Base-by-base conservation (phyloP, 495 filamentous ascomycete species). In the Daldinia caldariorum region DNA sequence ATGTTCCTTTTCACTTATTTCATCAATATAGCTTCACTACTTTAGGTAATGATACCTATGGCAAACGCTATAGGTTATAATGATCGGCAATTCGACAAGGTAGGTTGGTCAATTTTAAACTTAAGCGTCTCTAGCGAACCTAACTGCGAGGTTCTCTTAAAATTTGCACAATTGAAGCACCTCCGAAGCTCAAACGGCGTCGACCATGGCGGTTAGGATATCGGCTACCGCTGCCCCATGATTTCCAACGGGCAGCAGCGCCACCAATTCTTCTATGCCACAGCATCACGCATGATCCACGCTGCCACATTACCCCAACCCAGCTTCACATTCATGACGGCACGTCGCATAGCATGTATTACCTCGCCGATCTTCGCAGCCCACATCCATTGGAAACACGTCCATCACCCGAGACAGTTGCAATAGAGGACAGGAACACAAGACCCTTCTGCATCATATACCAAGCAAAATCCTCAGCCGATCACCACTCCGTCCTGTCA, bases 231-330 rank as follows among this genome's bases (percentile, higher is more conserved):
- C 35, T 41, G 7, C 34, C 49, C 69, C 49, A 60, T 49, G 35
- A 64, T 54, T 43, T 56, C 60, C 56, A 32, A 53, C 13, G 22
- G 49, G 32, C 53, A 56, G 53, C 50, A 57, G 38, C 61, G 61
- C 70, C 65, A 66, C 70, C 61, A 65, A 69, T 66, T 69, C 65
- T 66, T 66, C 60, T 63, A 60, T 72, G 69, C 63, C 69, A 72
- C 63, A 72, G 64, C 69, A 72, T 63, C 69, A 63, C 63, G 63
- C 69, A 72, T 72, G 69, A 71, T 66, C 58, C 58, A 66, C 55
- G 63, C 59, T 71, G 56, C 64, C 64, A 69, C 70, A 72, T 72
- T 72, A 72, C 70, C 70, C 70, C 70, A 72, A 72, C 70, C 70
- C 70, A 72, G 65, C 61, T 64, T 67, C 65, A 65, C 61, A 68